These are phyloP conservation scores for Arabidopsis arenosa DNA, from an alignment of 345 rosid genomes.

Conservation along the genomic window DNA sequence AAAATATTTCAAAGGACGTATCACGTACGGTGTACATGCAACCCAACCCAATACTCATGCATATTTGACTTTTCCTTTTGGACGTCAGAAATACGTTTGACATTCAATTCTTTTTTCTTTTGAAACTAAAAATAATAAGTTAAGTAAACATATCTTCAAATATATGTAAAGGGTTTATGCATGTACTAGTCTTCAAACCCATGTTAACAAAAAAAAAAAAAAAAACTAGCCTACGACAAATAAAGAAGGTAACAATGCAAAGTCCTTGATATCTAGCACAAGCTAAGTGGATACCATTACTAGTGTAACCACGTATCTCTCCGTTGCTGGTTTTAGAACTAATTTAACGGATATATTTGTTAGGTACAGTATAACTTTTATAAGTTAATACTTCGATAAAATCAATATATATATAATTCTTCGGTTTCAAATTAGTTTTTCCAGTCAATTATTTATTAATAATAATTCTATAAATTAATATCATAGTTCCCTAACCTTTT, in stretches of 20 bases:
- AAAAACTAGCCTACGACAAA: not conserved
- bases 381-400: no score
- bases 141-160: not conserved
- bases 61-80: conserved; percentile 18
- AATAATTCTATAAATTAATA: no score
- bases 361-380: no score
- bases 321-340: not conserved
- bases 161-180: not conserved
- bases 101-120: no score
- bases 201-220: not conserved
- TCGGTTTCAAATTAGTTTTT: no score
- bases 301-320: not conserved
- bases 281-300: not conserved
- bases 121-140: no score
- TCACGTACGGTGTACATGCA: conserved; percentile 26
- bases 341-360: not conserved
- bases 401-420: no score
- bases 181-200: not conserved
- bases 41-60: conserved; percentile 23
- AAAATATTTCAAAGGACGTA: conserved; percentile 14
- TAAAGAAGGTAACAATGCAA: not conserved
- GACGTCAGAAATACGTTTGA: conserved; percentile 19
- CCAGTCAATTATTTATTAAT: no score
- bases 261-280: not conserved
- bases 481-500: not conserved